Evolutionary conservation across 129 eudicot species (phyloP).

Genomic region (Daucus carota): DNA sequence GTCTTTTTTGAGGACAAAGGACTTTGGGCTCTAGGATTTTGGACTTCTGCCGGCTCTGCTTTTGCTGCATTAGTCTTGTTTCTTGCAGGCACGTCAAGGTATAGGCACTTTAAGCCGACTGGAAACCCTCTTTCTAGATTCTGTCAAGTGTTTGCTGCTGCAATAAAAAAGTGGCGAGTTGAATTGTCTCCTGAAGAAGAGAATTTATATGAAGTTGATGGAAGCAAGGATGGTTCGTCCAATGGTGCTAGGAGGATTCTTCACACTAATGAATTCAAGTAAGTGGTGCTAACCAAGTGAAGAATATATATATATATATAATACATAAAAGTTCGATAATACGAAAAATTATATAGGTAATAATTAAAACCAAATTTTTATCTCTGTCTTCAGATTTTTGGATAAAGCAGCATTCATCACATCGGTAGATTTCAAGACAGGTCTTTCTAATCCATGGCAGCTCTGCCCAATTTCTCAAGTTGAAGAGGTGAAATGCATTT

Average conservation of each 20-base stretch:
- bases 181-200: constrained; percentile 42
- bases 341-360: background rate
- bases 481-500: constrained; percentile 90
- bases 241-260: constrained; percentile 50
- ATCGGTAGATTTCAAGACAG: constrained; percentile 44
- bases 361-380: background rate
- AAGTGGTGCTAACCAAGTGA: constrained; percentile 23
- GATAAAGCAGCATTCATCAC: constrained; percentile 78
- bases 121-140: constrained; percentile 88
- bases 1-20: constrained; percentile 82
- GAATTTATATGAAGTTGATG: constrained; percentile 37
- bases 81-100: constrained; percentile 67
- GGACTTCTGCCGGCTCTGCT: constrained; percentile 81
- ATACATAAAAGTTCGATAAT: background rate
- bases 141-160: constrained; percentile 82
- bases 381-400: constrained; percentile 50
- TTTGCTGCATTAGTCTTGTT: constrained; percentile 55
- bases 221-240: constrained; percentile 20
- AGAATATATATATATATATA: background rate
- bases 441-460: constrained; percentile 51
- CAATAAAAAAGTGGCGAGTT: constrained; percentile 56
- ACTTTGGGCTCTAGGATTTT: constrained; percentile 82
- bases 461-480: constrained; percentile 80
- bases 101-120: constrained; percentile 76
- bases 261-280: constrained; percentile 91